Evolutionary conservation across 2,329 filamentous ascomycete species (phyloP).

Genomic region (Camptophora hylomeconis): DNA sequence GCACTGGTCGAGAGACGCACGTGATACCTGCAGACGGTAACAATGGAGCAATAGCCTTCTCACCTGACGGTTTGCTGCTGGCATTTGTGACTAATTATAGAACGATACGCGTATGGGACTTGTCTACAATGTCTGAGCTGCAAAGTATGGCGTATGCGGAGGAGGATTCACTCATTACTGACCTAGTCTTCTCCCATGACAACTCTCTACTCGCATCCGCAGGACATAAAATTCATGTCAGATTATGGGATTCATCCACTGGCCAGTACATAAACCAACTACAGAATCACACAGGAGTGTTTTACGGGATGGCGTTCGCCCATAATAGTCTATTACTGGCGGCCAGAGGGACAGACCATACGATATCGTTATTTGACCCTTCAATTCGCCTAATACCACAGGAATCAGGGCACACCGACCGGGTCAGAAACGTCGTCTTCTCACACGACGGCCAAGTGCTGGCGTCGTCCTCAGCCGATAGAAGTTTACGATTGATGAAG

Average conservation of each 20-base stretch:
- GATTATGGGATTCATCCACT: no score
- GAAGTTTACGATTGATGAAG: slow-evolving; percentile 13
- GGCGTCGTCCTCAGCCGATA: slow-evolving; percentile 12
- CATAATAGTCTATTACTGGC: no score
- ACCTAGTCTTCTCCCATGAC: slow-evolving; percentile 16
- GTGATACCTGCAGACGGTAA: slow-evolving; percentile 13
- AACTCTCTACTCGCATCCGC: slow-evolving; percentile 10
- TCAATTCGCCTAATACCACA: no score
- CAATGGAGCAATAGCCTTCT: slow-evolving; percentile 7
- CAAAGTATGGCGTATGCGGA: no score
- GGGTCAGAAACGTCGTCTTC: slow-evolving; percentile 11
- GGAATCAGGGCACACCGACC: slow-evolving; percentile 10
- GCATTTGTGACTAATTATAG: slow-evolving; percentile 3
- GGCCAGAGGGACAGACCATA: no score
- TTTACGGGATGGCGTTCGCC: no score
- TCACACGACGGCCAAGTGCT: slow-evolving; percentile 13
- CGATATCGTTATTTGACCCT: no score
- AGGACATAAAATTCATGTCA: slow-evolving; percentile 7
- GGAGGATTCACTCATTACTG: no score
- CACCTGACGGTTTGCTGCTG: slow-evolving; percentile 7
- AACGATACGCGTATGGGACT: slow-evolving; percentile 5
- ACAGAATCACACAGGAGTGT: no score
- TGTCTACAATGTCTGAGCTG: slow-evolving; percentile 4
- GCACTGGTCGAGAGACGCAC: slow-evolving; percentile 6
- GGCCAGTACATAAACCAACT: no score